These are phyloP conservation scores for Sphaerobolus stellatus DNA, from an alignment of 1,284 basidiomycete species.

Conservation along the genomic window DNA sequence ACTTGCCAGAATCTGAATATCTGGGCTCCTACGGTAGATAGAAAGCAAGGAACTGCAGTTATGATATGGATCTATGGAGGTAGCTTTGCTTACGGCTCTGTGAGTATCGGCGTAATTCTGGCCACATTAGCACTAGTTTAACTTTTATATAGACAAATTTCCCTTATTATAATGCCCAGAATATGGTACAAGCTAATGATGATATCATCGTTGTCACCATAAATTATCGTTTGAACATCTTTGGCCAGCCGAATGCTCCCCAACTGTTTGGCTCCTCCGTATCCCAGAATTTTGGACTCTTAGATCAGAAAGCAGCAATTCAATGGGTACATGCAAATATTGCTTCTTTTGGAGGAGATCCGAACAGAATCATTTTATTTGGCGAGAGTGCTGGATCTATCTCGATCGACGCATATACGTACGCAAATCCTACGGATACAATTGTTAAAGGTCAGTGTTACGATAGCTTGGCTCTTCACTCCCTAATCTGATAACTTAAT, in stretches of 20 bases:
- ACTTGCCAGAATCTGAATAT: conserved; percentile 5
- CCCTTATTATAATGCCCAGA: conserved; percentile 1
- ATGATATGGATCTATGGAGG: conserved; percentile 13
- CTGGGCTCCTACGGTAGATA: conserved; percentile 4
- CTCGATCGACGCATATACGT: conserved; percentile 5
- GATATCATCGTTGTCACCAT: conserved; percentile 7
- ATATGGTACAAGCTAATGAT: conserved; percentile 6
- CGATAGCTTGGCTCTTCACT: neutral
- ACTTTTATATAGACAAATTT: conserved; percentile 1
- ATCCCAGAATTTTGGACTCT: conserved; percentile 43
- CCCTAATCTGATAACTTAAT: neutral
- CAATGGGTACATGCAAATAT: conserved; percentile 44
- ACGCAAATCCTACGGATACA: conserved; percentile 4
- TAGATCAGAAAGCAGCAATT: conserved; percentile 43
- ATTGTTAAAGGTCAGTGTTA: conserved; percentile 8
- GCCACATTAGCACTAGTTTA: neutral
- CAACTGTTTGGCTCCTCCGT: conserved; percentile 1
- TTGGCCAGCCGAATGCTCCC: conserved; percentile 9
- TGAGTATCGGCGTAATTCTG: neutral
- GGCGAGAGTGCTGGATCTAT: conserved; percentile 8
- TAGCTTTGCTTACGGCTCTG: conserved; percentile 5
- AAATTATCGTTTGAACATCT: conserved; percentile 10
- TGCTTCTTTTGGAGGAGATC: conserved; percentile 43
- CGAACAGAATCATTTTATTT: conserved; percentile 35
- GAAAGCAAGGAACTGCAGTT: conserved; percentile 7